Evolutionary conservation across 2,329 filamentous ascomycete genomes (phyloP), one percentile per base, ranked within the genome.

Genomic region (Claviceps africana): DNA sequence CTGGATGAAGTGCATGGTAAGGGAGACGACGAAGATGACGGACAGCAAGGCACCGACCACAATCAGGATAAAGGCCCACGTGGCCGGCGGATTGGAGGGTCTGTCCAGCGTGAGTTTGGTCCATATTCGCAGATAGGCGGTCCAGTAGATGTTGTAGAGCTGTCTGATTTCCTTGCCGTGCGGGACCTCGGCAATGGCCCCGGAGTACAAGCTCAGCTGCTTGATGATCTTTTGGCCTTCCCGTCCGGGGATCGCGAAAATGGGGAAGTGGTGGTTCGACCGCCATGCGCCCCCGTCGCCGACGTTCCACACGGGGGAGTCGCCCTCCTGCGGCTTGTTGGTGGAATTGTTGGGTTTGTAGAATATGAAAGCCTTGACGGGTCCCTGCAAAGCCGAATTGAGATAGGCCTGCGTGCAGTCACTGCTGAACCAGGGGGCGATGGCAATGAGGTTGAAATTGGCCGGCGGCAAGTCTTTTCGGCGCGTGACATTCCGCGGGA

Each of bases 371-470:
- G 72, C 81, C 43, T 80, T 76, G 10, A 84, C 73, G 25, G 79
- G 75, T 57, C 83, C 79, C 52, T 67, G 60, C 33, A 73, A 70
- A n/a, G 78, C 76, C 21, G 78, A 74, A 19, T 74, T 68, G 47
- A 97, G 75, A 64, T 88, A 95, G 45, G 83, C 77, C 52, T 75
- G 68, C 13, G 87, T 85, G 64, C 91, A 98, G 28, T 79, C 71
- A 8, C 76, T 70, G 56, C 77, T 85, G 59, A 88, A 81, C 90
- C 91, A 97, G 30, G 91, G 91, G 25, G 88, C 90, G 51, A 96
- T 70, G 30, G 86, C 90, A 59, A 96, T 79, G 50, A 89, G 73
- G 52, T 84, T 81, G 65, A 87, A 88, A 58, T 85, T 81, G 48
- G 76, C 76, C 0, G 75, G 72, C 0, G 82, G 81, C 1, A 96